Conservation (phyloP, 2,329 filamentous ascomycete species). For the Arthrobotrys entomopaga region DNA sequence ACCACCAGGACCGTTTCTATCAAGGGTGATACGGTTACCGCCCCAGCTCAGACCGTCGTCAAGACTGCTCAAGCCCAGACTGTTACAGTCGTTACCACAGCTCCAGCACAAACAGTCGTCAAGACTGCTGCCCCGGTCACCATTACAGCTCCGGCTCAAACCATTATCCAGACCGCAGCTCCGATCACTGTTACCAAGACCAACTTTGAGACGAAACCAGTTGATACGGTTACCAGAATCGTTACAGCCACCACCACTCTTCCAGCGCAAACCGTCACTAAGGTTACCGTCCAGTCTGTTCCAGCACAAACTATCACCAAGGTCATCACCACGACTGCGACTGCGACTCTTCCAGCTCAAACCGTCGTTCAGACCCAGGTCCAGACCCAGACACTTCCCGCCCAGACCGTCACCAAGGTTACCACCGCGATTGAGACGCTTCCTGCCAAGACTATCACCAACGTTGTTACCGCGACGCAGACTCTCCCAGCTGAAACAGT, state of each 20-base stretch:
- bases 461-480: background rate
- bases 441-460: background rate
- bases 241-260: background rate
- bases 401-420: constrained; percentile 4
- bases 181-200: constrained; percentile 7
- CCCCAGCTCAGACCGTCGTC: background rate
- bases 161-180: background rate
- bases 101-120: background rate
- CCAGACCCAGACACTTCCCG: background rate
- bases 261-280: constrained; percentile 6
- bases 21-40: background rate
- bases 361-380: no score
- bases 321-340: background rate
- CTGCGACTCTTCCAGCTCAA: background rate
- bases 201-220: constrained; percentile 3
- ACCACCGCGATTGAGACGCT: constrained; percentile 4
- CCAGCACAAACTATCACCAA: background rate
- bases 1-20: background rate
- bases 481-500: background rate
- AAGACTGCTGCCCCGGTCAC: background rate
- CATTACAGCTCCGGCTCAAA: background rate
- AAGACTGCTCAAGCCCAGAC: background rate
- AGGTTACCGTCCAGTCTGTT: constrained; percentile 5
- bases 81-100: background rate
- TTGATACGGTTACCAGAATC: background rate